phyloP scores from a whole-genome alignment of 2,329 filamentous ascomycete genomes.

The Orbilia brochopaga region DNA sequence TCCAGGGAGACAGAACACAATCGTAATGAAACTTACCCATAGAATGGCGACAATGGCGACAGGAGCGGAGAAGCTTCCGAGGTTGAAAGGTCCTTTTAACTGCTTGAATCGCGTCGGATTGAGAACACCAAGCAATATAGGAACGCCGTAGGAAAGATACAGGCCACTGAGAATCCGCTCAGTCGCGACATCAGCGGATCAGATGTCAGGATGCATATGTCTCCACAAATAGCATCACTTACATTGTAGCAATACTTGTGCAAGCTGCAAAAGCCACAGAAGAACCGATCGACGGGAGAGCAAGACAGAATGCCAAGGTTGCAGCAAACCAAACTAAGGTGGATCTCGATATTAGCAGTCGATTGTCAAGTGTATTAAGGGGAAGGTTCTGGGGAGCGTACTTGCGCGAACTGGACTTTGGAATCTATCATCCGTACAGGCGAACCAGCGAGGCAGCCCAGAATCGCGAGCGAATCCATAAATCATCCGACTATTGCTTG shows the following conservation, averaged over 20 bases:
- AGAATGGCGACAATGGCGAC: conserved; percentile 61
- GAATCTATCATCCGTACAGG: conserved; percentile 63
- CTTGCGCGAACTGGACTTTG: conserved; percentile 61
- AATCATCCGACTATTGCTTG: conserved; percentile 67
- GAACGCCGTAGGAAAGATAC: conserved; percentile 67
- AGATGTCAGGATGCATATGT: background rate
- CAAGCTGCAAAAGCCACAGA: conserved; percentile 66
- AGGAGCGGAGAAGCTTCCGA: conserved; percentile 60
- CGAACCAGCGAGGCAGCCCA: conserved; percentile 65
- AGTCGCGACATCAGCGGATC: conserved; percentile 9
- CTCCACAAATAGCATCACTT: conserved; percentile 21
- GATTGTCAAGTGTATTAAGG: background rate
- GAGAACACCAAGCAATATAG: conserved; percentile 65
- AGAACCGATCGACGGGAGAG: conserved; percentile 65
- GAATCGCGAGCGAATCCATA: conserved; percentile 66
- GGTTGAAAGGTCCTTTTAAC: conserved; percentile 66
- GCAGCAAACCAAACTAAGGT: conserved; percentile 64
- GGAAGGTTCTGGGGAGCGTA: conserved; percentile 17
- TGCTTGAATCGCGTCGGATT: conserved; percentile 62
- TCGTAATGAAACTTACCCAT: conserved; percentile 65
- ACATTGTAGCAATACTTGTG: conserved; percentile 65
- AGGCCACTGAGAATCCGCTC: conserved; percentile 60
- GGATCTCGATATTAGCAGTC: conserved; percentile 13
- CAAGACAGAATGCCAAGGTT: conserved; percentile 64
- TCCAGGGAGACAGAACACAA: conserved; percentile 67